Base-by-base conservation (phyloP, 768 basidiomycete genomes). In the Phylloporus rhodoxanthus region DNA sequence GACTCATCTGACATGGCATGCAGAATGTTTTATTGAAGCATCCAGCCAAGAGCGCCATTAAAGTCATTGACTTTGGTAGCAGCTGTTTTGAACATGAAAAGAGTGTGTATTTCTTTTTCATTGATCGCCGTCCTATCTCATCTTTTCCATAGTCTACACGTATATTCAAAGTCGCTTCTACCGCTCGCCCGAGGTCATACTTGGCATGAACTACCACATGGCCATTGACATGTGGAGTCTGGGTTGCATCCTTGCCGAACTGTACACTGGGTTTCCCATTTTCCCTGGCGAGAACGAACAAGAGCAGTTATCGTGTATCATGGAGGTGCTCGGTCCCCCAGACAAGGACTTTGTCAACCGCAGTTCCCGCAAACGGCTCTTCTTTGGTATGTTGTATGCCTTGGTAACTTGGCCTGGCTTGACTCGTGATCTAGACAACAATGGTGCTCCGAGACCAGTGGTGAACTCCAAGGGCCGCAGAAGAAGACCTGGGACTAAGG, bases 131-230 rank as follows among this genome's bases (percentile, higher is more conserved):
- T 26, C 36, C 15, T 40, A 33, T 54, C 40, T 62, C 28, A 59
- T 45, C 30, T 41, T 37, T 51, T 39, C 37, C 21, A 4, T 54
- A 99, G 96, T 99, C 55, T 99, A 98, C 68, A 99, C 96, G 1
- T 99, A 99, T 64, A 98, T 99, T 56, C 96, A 98, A 69, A 95
- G 92, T 71, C 90, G 96, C 36, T 99, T 99, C 75, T 99, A 99
- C 72, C 91, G 96, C n/a, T 96, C 93, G 17, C 96, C 96, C 3
- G 96, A 99, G 70, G 95, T 99, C 58, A 99, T 99, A 48, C 80
- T 99, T 33, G 96, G 96, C 46, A 91, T 95, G 87, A 96, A 93
- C 67, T 99, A 99, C 67, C 91, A 95, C 64, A 98, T 96, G 92
- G 93, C 90, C 29, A 95, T 94, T 55, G 92, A 98, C 66, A 99